These are phyloP conservation scores for Chlorophyllum brunneum DNA, from an alignment of 768 basidiomycete species.

Conservation along the genomic window DNA sequence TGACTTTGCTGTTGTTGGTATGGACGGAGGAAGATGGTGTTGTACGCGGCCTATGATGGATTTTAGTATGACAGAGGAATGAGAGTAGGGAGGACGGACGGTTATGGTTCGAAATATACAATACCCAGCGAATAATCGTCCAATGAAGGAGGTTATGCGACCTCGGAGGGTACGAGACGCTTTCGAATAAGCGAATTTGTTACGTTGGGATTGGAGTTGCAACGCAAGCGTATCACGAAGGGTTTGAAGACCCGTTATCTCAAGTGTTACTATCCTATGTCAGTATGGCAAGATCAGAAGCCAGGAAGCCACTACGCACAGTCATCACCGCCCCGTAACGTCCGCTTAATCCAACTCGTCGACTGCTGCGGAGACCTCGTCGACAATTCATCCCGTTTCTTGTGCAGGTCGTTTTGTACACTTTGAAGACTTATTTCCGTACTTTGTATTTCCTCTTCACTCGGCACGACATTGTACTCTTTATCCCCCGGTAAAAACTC, in stretches of 20 bases:
- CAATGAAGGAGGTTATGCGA: conserved; percentile 39
- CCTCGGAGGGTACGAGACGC: conserved; percentile 57
- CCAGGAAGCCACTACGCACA: conserved; percentile 22
- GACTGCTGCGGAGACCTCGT: conserved; percentile 16
- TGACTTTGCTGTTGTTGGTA: conserved; percentile 27
- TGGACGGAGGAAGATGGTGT: conserved; percentile 39
- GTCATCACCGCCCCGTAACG: conserved; percentile 45
- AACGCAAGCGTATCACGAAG: conserved; percentile 65
- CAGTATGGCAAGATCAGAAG: background rate
- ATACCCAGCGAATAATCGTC: conserved; percentile 60
- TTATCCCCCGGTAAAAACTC: conserved; percentile 42
- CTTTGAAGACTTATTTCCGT: conserved; percentile 57
- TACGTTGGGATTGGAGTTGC: conserved; percentile 48
- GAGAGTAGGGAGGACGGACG: conserved; percentile 34
- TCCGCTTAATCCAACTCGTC: conserved; percentile 43
- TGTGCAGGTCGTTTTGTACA: conserved; percentile 53
- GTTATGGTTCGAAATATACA: conserved; percentile 60
- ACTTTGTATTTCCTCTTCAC: conserved; percentile 48
- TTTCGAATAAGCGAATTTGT: conserved; percentile 42
- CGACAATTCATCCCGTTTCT: conserved; percentile 13
- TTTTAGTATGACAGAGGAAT: background rate
- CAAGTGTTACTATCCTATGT: conserved; percentile 38
- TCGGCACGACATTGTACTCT: conserved; percentile 29
- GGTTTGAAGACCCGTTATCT: conserved; percentile 60
- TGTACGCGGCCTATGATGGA: conserved; percentile 29